These are phyloP conservation scores for Cercis canadensis DNA, from an alignment of 306 rosid species.

Conservation along the genomic window DNA sequence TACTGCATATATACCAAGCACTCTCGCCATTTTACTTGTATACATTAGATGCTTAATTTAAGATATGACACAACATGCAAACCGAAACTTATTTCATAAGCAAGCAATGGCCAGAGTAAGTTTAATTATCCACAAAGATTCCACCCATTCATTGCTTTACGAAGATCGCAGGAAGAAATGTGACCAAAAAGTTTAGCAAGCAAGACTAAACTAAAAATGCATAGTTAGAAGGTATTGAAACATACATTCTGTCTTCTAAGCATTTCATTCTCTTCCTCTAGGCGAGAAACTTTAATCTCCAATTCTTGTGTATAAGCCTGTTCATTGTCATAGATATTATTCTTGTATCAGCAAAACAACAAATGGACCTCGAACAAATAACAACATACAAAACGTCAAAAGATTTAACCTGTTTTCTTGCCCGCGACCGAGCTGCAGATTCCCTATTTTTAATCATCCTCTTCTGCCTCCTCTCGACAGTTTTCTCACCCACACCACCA, in stretches of 20 bases:
- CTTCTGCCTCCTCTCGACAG: constrained; percentile 91
- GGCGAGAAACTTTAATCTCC: constrained; percentile 82
- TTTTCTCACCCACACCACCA: constrained; percentile 73
- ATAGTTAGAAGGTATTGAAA: constrained; percentile 26
- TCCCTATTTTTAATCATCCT: constrained; percentile 98
- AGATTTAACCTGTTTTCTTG: constrained; percentile 83
- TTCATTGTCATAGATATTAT: constrained; percentile 31
- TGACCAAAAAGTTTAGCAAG: constrained; percentile 27
- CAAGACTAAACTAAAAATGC: constrained; percentile 26
- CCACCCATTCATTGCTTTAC: neutral
- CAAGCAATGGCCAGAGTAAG: constrained; percentile 8
- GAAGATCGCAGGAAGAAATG: constrained; percentile 20
- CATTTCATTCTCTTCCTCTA: constrained; percentile 94
- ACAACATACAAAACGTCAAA: neutral
- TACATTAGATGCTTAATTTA: too few relatives aligned
- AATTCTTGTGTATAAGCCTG: constrained; percentile 97
- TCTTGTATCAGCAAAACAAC: constrained; percentile 9
- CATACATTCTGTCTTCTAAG: constrained; percentile 82
- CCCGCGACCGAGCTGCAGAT: constrained; percentile 98
- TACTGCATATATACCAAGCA: too few relatives aligned
- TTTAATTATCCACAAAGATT: neutral
- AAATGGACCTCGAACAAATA: constrained; percentile 20
- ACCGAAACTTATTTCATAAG: too few relatives aligned
- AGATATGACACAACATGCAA: too few relatives aligned
- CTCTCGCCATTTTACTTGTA: too few relatives aligned